Evolutionary conservation across 257 asterid species (phyloP).

Genomic region (Lavandula angustifolia): DNA sequence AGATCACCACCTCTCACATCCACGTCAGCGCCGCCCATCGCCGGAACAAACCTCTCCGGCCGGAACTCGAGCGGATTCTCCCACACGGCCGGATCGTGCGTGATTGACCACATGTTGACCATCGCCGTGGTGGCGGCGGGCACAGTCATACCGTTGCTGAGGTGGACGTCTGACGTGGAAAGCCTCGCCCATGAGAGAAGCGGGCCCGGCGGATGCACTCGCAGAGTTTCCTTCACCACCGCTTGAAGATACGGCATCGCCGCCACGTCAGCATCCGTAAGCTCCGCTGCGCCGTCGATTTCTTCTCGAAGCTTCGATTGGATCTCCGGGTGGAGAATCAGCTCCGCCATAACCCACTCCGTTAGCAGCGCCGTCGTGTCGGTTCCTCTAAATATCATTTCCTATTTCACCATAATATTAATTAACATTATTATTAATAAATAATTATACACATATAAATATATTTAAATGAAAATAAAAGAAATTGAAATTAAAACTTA

Average conservation of each 20-base stretch:
- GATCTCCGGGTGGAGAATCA: conserved; percentile 5
- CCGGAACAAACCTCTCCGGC: conserved; percentile 1
- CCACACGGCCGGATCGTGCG: conserved; percentile 5
- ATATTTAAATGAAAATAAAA: too few relatives aligned
- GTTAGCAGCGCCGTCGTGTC: conserved; percentile 8
- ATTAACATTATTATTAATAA: too few relatives aligned
- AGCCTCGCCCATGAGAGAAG: conserved; percentile 15
- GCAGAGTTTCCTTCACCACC: conserved; percentile 13
- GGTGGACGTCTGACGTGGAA: neutral
- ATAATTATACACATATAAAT: too few relatives aligned
- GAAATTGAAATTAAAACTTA: neutral
- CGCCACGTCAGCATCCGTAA: neutral
- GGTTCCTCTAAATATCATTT: conserved; percentile 21
- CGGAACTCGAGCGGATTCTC: neutral
- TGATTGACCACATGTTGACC: conserved; percentile 22
- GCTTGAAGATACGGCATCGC: neutral
- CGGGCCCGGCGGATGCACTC: conserved; percentile 11
- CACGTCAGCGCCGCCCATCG: neutral
- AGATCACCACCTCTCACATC: conserved; percentile 14
- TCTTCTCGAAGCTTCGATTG: neutral
- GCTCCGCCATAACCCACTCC: conserved; percentile 14
- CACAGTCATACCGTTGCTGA: conserved; percentile 1
- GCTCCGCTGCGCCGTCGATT: neutral
- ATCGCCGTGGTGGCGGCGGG: conserved; percentile 2
- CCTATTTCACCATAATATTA: neutral